Evolutionary conservation across 257 asterid genomes (phyloP), one percentile per base, ranked within the genome.

Genomic region (Solanum chiquidenum): DNA sequence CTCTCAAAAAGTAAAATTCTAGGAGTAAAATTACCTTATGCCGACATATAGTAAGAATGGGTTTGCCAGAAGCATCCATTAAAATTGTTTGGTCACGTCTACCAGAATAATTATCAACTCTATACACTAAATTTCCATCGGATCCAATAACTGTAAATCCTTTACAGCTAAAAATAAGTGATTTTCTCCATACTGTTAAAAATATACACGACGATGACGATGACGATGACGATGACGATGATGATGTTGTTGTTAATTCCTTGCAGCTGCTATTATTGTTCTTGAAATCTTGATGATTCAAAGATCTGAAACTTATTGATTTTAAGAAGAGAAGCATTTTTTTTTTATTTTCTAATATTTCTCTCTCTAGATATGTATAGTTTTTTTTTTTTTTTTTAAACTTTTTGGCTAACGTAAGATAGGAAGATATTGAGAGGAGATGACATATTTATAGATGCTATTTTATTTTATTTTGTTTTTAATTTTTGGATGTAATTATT

Each of bases 171-270:
- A 92, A 89, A 16, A 94, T 58, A 21, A 94, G 97, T 40, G 98
- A 95, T 91, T 94, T 95, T 79, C 94, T 93, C 98, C 98, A 94
- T 79, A 94, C 96, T 25, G 98, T 95, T 18, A 95, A 86, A 40
- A 86, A 90, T 84, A 89, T 91, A 85, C 89, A 90, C 20, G 87
- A 12, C 12, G 75, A 11, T 4, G 87, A 58, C 0, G 58, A 5
- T 3, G 20, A 34, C 3, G 20, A 6, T 4, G 35, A 27, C 1
- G 75, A 66, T 1, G 71, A 62, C 1, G n/a, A 52, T 0, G 64
- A 55, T 3, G 66, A 58, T 8, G 42, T 4, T 8, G 76, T 34
- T 27, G 42, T 21, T 79, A 60, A 21, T 35, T 84, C 77, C 37
- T 21, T 84, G 87, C 76, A 84, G 21, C 49, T 60, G 13, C 23